Evolutionary conservation across 225 moss, liverwort and hornwort genomes (phyloP), one percentile per base, ranked within the genome.

Genomic region (Physcomitrium patens): DNA sequence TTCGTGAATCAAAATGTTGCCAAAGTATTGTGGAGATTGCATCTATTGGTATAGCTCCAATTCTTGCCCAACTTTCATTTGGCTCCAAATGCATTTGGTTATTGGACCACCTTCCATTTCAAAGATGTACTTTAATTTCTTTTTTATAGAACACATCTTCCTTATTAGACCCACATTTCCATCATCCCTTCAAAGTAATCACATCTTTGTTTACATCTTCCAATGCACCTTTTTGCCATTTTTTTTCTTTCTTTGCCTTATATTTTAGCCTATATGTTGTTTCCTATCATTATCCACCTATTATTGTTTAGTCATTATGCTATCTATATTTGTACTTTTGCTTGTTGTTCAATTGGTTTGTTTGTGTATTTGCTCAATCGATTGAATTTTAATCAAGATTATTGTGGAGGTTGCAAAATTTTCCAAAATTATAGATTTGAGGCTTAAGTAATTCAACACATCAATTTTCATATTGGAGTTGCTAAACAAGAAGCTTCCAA

Each of bases 401-500:
- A 2, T 5, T 2, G 3, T 31, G 31, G 31, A 37, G 31, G 31
- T 37, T 7, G 31, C 31, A 37, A 37, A 37, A 4, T 37, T 37
- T 3, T 1, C 31, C 80, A 87, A 77, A 79, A 85, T 87, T 87
- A 60, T 77, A 87, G 87, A 77, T 75, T 77, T 77, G 69, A 42
- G 46, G 74, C 68, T 16, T 0, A 74, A 79, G 77, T 77, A 82
- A 82, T 64, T 79, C 45, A 77, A 79, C 73, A 82, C 87, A 84
- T 82, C 84, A 65, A 82, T 77, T 84, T 85, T 87, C 87, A 82
- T 85, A 84, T 84, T 80, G 79, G 84, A 85, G 68, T 50, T 80
- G 87, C 85, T 82, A 79, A 82, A 85, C 68, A 85, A 84, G 75
- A 72, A 80, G 82, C 82, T 87, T 82, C 79, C 82, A 82, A 72